phyloP scores from a whole-genome alignment of 208 protist genomes.

The Ichthyophonus hoferi region DNA sequence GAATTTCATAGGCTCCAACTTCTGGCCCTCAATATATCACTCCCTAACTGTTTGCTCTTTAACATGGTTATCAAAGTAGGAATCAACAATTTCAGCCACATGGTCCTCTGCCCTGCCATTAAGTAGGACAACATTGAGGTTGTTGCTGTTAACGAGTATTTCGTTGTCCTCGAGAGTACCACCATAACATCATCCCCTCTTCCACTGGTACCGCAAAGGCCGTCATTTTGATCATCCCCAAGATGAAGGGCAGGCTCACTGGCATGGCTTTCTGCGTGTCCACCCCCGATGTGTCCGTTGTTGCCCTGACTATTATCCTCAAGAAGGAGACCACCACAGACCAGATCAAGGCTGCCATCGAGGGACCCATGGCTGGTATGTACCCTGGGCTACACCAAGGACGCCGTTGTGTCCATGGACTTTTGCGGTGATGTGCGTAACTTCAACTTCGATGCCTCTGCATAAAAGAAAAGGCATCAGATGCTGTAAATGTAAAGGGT shows the following conservation, averaged over 20 bases:
- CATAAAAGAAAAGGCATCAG: too few relatives aligned
- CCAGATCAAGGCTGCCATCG: constrained; percentile 88
- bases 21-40: too few relatives aligned
- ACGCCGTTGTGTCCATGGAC: constrained; percentile 94
- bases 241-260: constrained; percentile 67
- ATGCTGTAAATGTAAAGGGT: too few relatives aligned
- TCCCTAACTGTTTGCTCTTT: too few relatives aligned
- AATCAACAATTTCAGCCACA: constrained; percentile 74
- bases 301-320: constrained; percentile 91
- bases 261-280: constrained; percentile 92
- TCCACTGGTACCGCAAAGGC: constrained; percentile 97
- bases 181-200: constrained; percentile 98
- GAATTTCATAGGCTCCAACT: too few relatives aligned
- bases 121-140: constrained; percentile 57
- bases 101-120: constrained; percentile 72
- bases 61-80: constrained; percentile 21
- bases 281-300: constrained; percentile 89
- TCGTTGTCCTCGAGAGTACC: constrained; percentile 74
- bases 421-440: constrained; percentile 86
- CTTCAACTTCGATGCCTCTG: constrained; percentile 94
- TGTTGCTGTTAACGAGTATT: constrained; percentile 86
- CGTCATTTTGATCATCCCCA: constrained; percentile 83
- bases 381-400: constrained; percentile 92
- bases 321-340: constrained; percentile 83
- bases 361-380: constrained; percentile 77